phyloP scores from a whole-genome alignment of 768 basidiomycete species.

The Podaxis pistillaris region DNA sequence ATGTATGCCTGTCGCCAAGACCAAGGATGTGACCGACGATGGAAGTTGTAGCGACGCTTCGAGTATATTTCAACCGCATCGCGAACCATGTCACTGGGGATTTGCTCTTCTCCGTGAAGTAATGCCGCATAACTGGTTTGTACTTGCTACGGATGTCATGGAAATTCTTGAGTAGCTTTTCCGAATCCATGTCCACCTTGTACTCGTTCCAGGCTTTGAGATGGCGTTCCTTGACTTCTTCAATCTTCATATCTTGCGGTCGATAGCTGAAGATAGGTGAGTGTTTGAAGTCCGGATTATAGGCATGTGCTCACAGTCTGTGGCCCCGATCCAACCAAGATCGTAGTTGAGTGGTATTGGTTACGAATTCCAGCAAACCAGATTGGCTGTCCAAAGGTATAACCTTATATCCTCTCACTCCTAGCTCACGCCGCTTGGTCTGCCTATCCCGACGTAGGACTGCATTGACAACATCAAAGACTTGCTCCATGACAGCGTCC shows the following conservation, averaged over 20 bases:
- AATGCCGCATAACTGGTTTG: conserved; percentile 90
- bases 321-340: conserved; percentile 68
- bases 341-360: conserved; percentile 65
- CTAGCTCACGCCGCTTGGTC: conserved; percentile 69
- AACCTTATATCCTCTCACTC: conserved; percentile 84
- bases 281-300: not conserved
- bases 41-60: conserved; percentile 90
- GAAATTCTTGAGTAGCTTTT: conserved; percentile 32
- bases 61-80: conserved; percentile 84
- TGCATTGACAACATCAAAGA: conserved; percentile 85
- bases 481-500: conserved; percentile 99
- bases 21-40: conserved; percentile 94
- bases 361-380: conserved; percentile 90
- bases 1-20: conserved; percentile 87
- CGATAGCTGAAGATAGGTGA: conserved; percentile 52
- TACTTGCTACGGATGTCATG: conserved; percentile 41
- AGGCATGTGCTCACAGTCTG: conserved; percentile 38
- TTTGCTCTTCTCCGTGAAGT: conserved; percentile 89
- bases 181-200: conserved; percentile 20
- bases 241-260: conserved; percentile 47
- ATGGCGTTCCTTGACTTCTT: conserved; percentile 24
- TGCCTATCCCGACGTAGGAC: conserved; percentile 73
- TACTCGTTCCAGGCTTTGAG: conserved; percentile 31
- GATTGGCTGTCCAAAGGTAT: conserved; percentile 78
- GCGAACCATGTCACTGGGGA: conserved; percentile 89